Conservation (phyloP, 225 moss, liverwort and hornwort species). For the Sphagnum tenellum region DNA sequence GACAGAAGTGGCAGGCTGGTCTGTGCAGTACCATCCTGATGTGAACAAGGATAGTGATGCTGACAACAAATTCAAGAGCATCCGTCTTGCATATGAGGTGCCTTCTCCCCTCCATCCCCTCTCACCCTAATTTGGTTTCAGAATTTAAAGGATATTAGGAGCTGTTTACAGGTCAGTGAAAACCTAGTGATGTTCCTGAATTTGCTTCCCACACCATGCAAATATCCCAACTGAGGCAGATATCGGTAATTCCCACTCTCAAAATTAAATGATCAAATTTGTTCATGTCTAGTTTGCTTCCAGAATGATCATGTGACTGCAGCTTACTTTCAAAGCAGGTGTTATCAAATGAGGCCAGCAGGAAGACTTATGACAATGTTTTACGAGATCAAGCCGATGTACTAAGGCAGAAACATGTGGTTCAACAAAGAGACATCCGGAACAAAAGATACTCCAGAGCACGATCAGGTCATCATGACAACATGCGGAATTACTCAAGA, state of each 20-base stretch:
- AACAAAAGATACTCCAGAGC: conserved; percentile 13
- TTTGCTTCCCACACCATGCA: too few relatives aligned
- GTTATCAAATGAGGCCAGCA: conserved; percentile 44
- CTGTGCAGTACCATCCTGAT: conserved; percentile 55
- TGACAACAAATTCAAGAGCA: conserved; percentile 42
- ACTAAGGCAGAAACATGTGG: conserved; percentile 41
- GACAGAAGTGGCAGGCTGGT: conserved; percentile 8
- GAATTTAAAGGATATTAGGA: too few relatives aligned
- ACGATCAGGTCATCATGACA: conserved; percentile 6
- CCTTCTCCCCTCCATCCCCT: neutral
- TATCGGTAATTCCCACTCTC: too few relatives aligned
- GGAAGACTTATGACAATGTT: conserved; percentile 33
- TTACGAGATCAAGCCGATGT: conserved; percentile 31
- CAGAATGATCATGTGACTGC: neutral
- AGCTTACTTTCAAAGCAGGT: conserved; percentile 13
- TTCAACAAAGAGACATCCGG: conserved; percentile 20
- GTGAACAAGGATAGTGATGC: conserved; percentile 56
- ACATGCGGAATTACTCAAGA: conserved; percentile 18
- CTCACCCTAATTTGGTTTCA: neutral
- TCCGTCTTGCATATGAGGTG: conserved; percentile 56
- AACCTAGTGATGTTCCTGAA: too few relatives aligned
- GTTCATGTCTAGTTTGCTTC: conserved; percentile 1
- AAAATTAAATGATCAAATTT: too few relatives aligned
- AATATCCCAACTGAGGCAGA: too few relatives aligned
- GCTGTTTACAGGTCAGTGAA: too few relatives aligned